phyloP scores from a whole-genome alignment of 352 stramenopile genomes.

The Pythium scleroteichum region DNA sequence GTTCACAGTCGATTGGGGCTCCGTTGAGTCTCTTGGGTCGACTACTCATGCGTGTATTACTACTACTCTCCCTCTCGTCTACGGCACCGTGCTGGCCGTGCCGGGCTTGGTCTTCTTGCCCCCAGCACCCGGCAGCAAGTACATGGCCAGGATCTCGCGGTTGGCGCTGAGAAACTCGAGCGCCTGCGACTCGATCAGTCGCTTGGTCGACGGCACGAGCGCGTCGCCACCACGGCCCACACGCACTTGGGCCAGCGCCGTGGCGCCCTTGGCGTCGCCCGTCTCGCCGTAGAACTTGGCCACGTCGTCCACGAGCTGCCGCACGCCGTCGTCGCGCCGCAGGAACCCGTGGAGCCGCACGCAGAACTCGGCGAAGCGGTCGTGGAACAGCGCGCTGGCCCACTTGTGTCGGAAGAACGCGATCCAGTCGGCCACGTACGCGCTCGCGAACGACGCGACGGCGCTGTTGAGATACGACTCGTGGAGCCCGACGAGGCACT shows the following conservation, averaged over 20 bases:
- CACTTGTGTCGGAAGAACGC: slow-evolving; percentile 83
- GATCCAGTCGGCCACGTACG: slow-evolving; percentile 81
- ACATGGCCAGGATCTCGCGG: slow-evolving; percentile 81
- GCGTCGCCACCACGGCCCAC: slow-evolving; percentile 60
- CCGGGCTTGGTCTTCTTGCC: slow-evolving; percentile 25
- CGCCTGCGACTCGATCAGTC: slow-evolving; percentile 75
- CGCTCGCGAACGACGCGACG: slow-evolving; percentile 65
- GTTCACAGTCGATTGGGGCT: no score
- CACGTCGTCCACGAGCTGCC: slow-evolving; percentile 62
- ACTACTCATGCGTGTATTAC: no score
- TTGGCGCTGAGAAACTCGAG: slow-evolving; percentile 78
- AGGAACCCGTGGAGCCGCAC: slow-evolving; percentile 53
- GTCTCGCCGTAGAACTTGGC: slow-evolving; percentile 60
- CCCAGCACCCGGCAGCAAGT: slow-evolving; percentile 52
- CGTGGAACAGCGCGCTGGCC: slow-evolving; percentile 70
- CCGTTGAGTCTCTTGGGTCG: no score
- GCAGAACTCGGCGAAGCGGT: slow-evolving; percentile 79
- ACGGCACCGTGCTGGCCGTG: neutral
- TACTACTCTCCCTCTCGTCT: no score
- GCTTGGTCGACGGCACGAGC: slow-evolving; percentile 67
- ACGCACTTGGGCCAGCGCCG: slow-evolving; percentile 58
- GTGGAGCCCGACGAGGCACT: slow-evolving; percentile 78
- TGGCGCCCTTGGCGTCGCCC: slow-evolving; percentile 63
- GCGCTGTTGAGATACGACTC: slow-evolving; percentile 88
- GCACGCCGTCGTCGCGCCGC: slow-evolving; percentile 70